phyloP scores from a whole-genome alignment of 139 green algal species.

The Chlamydomonas applanata region DNA sequence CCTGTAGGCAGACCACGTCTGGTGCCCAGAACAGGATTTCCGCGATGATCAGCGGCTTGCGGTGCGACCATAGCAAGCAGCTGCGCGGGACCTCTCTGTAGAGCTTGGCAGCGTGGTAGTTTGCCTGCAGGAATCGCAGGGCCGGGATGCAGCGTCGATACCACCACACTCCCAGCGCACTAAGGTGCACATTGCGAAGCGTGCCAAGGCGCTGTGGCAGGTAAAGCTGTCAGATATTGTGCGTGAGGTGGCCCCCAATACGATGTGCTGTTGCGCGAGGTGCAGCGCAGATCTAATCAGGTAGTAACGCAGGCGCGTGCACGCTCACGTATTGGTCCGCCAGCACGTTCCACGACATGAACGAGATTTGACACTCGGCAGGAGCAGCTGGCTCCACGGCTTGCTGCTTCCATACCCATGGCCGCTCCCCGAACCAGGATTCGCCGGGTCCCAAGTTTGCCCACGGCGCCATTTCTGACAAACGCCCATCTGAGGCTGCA shows the following conservation, averaged over 20 bases:
- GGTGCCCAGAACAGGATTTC: conserved; percentile 50
- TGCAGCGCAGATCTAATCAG: neutral
- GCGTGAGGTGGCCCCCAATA: too few relatives aligned
- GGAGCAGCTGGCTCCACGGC: too few relatives aligned
- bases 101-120: conserved; percentile 57
- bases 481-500: too few relatives aligned
- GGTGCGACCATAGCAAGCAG: conserved; percentile 52
- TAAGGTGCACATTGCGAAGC: too few relatives aligned
- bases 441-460: neutral
- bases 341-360: neutral
- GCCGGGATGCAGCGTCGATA: too few relatives aligned
- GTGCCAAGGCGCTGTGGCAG: too few relatives aligned
- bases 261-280: too few relatives aligned
- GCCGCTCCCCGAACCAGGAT: conserved; percentile 6
- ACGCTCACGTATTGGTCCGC: neutral
- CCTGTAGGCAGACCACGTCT: conserved; percentile 71
- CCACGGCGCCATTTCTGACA: neutral
- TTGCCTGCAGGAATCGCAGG: conserved; percentile 31
- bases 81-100: conserved; percentile 49
- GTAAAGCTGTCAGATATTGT: too few relatives aligned
- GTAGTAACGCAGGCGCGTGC: neutral
- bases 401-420: neutral
- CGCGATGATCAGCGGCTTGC: conserved; percentile 6
- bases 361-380: too few relatives aligned
- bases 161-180: too few relatives aligned